Conservation (phyloP, 192 early-diverging fungal genomes). For the Linnemannia zychae region DNA sequence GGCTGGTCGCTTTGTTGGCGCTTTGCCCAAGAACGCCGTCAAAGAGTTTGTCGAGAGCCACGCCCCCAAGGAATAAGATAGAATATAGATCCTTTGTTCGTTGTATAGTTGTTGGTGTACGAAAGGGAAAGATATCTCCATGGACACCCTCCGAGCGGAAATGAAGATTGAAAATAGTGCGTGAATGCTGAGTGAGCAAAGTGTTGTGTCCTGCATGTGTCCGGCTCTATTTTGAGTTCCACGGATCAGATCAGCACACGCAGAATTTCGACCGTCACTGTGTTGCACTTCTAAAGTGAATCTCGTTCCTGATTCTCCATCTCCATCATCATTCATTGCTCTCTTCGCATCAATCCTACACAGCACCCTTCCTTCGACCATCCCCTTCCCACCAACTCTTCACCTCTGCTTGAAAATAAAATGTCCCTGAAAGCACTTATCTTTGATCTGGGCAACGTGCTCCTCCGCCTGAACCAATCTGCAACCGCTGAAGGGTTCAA, state of each 20-base stretch:
- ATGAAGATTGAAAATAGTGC: too few relatives aligned
- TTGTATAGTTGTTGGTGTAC: too few relatives aligned
- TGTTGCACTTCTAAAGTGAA: not conserved
- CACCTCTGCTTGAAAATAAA: not conserved
- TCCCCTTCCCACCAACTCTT: not conserved
- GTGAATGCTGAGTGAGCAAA: too few relatives aligned
- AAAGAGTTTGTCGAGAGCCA: conserved; percentile 65
- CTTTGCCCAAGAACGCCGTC: conserved; percentile 65
- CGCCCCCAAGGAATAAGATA: conserved; percentile 22
- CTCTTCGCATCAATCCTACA: not conserved
- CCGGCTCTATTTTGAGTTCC: not conserved
- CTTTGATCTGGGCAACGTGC: conserved; percentile 52
- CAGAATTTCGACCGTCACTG: not conserved
- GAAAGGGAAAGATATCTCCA: too few relatives aligned
- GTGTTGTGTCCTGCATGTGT: not conserved
- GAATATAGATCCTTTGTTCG: not conserved
- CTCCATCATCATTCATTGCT: not conserved
- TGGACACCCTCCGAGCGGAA: too few relatives aligned
- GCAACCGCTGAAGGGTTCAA: conserved; percentile 38
- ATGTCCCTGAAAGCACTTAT: conserved; percentile 52
- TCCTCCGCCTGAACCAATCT: conserved; percentile 38
- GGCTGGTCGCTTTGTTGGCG: conserved; percentile 78
- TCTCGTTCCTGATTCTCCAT: not conserved
- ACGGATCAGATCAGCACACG: not conserved
- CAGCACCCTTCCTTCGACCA: not conserved